phyloP scores from a whole-genome alignment of 1,284 basidiomycete genomes.

The Marasmius fiardii region DNA sequence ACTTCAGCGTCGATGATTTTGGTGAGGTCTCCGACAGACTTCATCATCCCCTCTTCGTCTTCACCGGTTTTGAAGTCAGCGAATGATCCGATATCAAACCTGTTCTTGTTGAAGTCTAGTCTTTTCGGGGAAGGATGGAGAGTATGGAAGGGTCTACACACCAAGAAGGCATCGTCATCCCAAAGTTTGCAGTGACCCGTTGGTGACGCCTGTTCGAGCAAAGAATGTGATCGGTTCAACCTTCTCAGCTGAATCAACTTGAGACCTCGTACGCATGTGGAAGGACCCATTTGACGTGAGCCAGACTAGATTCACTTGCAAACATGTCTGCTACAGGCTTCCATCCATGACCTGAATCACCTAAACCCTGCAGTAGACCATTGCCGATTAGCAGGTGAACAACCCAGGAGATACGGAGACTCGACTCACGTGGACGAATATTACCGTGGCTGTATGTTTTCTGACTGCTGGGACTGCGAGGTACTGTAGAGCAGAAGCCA shows the following conservation, averaged over 20 bases:
- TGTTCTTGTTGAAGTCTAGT: slow-evolving; percentile 20
- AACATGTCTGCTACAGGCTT: slow-evolving; percentile 70
- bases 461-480: slow-evolving; percentile 50
- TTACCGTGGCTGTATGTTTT: slow-evolving; percentile 83
- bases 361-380: slow-evolving; percentile 53
- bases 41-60: slow-evolving; percentile 76
- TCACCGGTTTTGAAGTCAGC: slow-evolving; percentile 50
- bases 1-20: slow-evolving; percentile 74
- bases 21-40: slow-evolving; percentile 60
- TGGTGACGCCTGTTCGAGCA: slow-evolving; percentile 42
- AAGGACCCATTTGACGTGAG: slow-evolving; percentile 82
- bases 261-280: slow-evolving; percentile 73
- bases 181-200: slow-evolving; percentile 66
- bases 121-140: slow-evolving; percentile 1
- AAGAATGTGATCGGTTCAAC: slow-evolving; percentile 7
- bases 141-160: slow-evolving; percentile 27
- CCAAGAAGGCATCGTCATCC: slow-evolving; percentile 72
- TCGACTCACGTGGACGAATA: slow-evolving; percentile 83
- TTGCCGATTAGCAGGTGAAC: slow-evolving; percentile 1
- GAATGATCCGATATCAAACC: slow-evolving; percentile 80
- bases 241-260: too few relatives aligned
- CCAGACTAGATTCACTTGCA: slow-evolving; percentile 43
- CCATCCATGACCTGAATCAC: slow-evolving; percentile 77
- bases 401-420: slow-evolving; percentile 1
- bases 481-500: slow-evolving; percentile 40